Evolutionary conservation across 2,329 filamentous ascomycete genomes (phyloP), one percentile per base, ranked within the genome.

Genomic region (Esteya vermicola): DNA sequence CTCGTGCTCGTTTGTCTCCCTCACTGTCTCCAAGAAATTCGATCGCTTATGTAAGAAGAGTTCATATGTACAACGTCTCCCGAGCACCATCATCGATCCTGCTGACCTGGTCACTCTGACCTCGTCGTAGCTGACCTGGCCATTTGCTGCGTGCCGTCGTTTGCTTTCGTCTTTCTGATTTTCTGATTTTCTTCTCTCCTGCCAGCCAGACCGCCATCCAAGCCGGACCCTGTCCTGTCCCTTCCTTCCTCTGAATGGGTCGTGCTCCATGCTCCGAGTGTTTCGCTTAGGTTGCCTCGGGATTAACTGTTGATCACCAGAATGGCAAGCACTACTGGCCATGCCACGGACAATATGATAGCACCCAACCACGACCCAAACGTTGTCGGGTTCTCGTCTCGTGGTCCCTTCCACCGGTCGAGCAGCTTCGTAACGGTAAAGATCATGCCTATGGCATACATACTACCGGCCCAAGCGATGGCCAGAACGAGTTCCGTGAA

Each of bases 351-450:
- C 19, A 52, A 33, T 20, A 50, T 6, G 1, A 50, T 6, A 1
- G 51, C 50, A 0, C 42, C 48, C 14, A 52, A 14, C 9, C 52
- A 41, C 2, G 47, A 43, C 9, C 41, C 25, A 23, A 50, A 40
- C 21, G 39, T 36, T 3, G 50, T 50, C 4, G 43, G 39, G 7
- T 43, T 46, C 16, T 50, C 50, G 33, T 52, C 48, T 7, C 47
- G 46, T 9, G 46, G 45, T 4, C 51, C 51, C 23, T 49, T 44
- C 51, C 51, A 53, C 25, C 51, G 46, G 43, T 53, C 51, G n/a
- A 52, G 48, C 33, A 53, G 44, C 23, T 48, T 39, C 27, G 44
- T 7, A 1, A 41, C 27, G 3, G 51, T 52, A 33, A 50, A 52
- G 38, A 53, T 44, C 47, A 53, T 52, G 37, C 40, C 50, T 18